Base-by-base conservation (phyloP, 805 yeast species). In the Ogataea haglerorum region DNA sequence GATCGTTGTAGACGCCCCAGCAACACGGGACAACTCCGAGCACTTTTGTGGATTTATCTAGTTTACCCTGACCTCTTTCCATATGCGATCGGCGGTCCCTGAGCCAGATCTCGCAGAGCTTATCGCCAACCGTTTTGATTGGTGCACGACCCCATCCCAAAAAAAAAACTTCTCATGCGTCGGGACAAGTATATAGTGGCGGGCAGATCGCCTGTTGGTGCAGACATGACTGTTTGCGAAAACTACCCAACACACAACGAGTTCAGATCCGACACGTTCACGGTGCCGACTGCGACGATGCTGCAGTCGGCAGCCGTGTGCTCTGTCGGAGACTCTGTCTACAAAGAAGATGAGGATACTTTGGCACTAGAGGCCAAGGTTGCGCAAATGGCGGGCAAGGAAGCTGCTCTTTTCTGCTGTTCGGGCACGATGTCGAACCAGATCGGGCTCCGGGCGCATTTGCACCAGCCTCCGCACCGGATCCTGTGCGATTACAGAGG, bases 401-500 rank as follows among this genome's bases (percentile, higher is more conserved):
- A 78, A 51, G 83, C 88, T 1, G 95, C 83, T 18, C 61, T 87
- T 40, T 89, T 73, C 64, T 85, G 93, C 63, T 85, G 80, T 15
- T 82, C 91, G 19, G 96, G 96, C 29, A 89, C 96, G 3, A 63
- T 89, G 66, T 82, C 95, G 12, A 89, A 89, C 66, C 96, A 89
- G 65, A 70, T 89, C 47, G 96, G 82, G 14, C 60, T 89, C 35
- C 72, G 96, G 54, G 71, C 87, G 2, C 82, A 82, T 46, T 67
- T 89, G 31, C 61, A 58, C 48, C 89, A 84, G 56, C 96, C 96
- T 18, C 95, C 95, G 3, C 80, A 80, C 65, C 76, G 87, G 14
- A 70, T 89, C 14, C 57, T 89, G 36, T 85, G 95, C 68, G 96
- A 89, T 59, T 70, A 78, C 62, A 72, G 95, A 42, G 81, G 88